phyloP scores from a whole-genome alignment of 2,329 filamentous ascomycete species.

The Triangularia setosa region DNA sequence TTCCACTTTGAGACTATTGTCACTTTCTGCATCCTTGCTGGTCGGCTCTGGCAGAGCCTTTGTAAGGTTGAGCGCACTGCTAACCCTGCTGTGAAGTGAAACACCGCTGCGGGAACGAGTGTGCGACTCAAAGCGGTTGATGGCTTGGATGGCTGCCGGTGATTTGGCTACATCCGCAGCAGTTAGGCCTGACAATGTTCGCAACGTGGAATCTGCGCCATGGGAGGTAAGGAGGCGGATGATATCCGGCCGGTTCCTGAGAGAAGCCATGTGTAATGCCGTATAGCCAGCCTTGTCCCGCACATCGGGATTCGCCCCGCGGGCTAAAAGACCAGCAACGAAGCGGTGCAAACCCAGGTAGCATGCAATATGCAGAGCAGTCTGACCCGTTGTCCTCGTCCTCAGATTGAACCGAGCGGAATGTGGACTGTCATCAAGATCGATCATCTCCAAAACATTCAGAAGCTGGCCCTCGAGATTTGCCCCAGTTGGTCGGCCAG shows the following conservation, averaged over 20 bases:
- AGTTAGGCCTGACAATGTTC: conserved; percentile 66
- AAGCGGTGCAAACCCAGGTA: conserved; percentile 72
- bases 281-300: conserved; percentile 78
- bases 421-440: conserved; percentile 69
- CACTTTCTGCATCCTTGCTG: conserved; percentile 38
- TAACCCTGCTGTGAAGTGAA: conserved; percentile 57
- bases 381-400: conserved; percentile 63
- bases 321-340: conserved; percentile 69
- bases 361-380: conserved; percentile 75
- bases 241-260: conserved; percentile 72
- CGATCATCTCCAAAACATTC: conserved; percentile 72
- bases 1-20: conserved; percentile 35
- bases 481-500: conserved; percentile 34
- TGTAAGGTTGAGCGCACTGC: conserved; percentile 52
- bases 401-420: conserved; percentile 64
- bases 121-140: conserved; percentile 59
- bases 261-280: conserved; percentile 74
- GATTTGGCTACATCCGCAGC: conserved; percentile 68
- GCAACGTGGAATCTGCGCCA: conserved; percentile 67
- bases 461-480: conserved; percentile 67
- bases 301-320: conserved; percentile 72
- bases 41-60: conserved; percentile 63
- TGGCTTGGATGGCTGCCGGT: conserved; percentile 58
- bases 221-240: conserved; percentile 69
- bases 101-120: conserved; percentile 63